A percentile compares a stretch with the other conserved stretches of the same genome.
These are phyloP conservation scores for Termitomyces sp. DNA, from an alignment of 768 basidiomycete genomes.

Conservation along the genomic window DNA sequence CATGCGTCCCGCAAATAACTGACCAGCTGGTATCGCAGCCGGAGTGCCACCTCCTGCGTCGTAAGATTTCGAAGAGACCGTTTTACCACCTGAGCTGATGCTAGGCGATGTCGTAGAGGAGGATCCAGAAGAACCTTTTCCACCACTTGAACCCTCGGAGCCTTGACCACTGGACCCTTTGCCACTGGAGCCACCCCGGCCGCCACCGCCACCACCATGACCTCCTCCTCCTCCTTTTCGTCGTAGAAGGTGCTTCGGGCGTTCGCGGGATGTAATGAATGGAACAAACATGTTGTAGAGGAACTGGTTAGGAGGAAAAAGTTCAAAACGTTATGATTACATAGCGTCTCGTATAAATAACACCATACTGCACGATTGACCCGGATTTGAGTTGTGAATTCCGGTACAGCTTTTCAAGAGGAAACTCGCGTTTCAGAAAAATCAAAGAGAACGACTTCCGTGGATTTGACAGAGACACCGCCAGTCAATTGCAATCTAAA, in stretches of 20 bases:
- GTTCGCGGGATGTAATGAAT: neutral
- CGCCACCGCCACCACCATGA: conserved; percentile 5
- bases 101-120: conserved; percentile 1
- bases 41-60: conserved; percentile 24
- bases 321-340: neutral
- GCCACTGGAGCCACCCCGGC: conserved; percentile 7
- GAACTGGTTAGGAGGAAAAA: neutral
- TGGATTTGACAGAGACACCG: too few species aligned
- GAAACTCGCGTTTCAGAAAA: neutral
- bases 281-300: neutral
- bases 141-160: conserved; percentile 16
- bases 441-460: too few species aligned
- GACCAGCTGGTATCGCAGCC: conserved; percentile 36
- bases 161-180: conserved; percentile 16
- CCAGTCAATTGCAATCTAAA: too few species aligned
- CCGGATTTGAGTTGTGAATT: neutral
- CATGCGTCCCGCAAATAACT: conserved; percentile 39
- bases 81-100: conserved; percentile 11
- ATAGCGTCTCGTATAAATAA: neutral
- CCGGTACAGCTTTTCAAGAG: too few species aligned
- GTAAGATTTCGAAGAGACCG: conserved; percentile 18
- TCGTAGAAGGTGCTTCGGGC: neutral
- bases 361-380: neutral
- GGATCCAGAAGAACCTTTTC: conserved; percentile 12
- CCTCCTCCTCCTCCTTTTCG: too few species aligned